A percentile compares a stretch with the other conserved stretches of the same genome.
Conservation (phyloP, 2,329 filamentous ascomycete genomes). For the Fusarium chuoi region DNA sequence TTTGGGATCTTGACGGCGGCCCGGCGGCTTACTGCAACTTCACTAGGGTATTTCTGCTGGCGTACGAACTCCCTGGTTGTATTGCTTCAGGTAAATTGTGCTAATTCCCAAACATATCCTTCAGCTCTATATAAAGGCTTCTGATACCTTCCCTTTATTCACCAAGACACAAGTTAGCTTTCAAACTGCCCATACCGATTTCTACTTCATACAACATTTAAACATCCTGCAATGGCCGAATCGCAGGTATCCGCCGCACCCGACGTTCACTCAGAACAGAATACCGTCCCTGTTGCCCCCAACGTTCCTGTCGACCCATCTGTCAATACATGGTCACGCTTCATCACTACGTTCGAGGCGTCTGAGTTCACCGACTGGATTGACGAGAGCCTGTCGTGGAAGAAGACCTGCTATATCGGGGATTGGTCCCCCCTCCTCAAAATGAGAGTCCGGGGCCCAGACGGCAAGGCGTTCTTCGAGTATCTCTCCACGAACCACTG, state of each 20-base stretch:
- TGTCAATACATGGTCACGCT: not conserved
- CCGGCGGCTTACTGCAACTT: not conserved
- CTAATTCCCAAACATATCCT: rapidly evolving
- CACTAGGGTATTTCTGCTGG: not conserved
- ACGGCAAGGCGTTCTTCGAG: not conserved
- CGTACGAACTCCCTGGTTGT: not conserved
- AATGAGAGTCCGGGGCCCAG: not conserved
- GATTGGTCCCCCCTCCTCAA: not conserved
- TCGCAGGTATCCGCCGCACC: too few species aligned
- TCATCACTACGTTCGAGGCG: not conserved
- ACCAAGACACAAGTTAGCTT: not conserved
- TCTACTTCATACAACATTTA: not conserved
- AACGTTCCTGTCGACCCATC: not conserved
- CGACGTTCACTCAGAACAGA: not conserved
- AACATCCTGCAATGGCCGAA: not conserved
- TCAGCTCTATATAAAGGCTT: not conserved
- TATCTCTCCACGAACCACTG: not conserved
- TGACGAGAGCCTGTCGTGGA: not conserved
- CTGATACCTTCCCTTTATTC: rapidly evolving
- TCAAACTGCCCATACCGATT: not conserved
- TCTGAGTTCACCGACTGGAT: not conserved
- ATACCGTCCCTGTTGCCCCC: not conserved
- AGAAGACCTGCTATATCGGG: not conserved
- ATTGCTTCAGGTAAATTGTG: not conserved
- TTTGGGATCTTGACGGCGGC: not conserved